A percentile compares a stretch with the other conserved stretches of the same genome.
Conservation (phyloP, 139 green algal genomes). For the Chlamydomonas sp. region DNA sequence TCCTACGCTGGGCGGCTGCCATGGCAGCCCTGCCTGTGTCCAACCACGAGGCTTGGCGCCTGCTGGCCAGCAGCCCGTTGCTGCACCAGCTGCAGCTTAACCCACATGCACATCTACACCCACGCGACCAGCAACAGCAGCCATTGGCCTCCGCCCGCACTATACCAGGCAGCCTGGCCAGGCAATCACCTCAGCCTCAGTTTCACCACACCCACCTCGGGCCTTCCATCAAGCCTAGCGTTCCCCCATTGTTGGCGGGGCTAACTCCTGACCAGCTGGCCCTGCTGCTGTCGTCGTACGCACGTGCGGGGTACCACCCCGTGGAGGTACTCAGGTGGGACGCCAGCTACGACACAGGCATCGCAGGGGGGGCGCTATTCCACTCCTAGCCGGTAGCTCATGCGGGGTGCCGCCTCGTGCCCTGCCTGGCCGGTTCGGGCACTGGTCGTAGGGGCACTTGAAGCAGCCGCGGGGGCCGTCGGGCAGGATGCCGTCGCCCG, state of each 20-base stretch:
- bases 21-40: background rate
- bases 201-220: too few species aligned
- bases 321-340: conserved; percentile 19
- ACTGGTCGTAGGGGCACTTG: too few species aligned
- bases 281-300: background rate
- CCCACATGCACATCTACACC: too few species aligned
- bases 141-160: too few species aligned
- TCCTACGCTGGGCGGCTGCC: background rate
- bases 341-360: background rate
- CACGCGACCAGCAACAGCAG: too few species aligned
- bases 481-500: too few species aligned
- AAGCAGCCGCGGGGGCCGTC: too few species aligned
- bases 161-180: too few species aligned
- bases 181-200: background rate
- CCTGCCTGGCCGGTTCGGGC: too few species aligned
- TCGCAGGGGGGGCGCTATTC: too few species aligned
- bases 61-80: background rate
- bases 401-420: background rate
- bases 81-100: background rate
- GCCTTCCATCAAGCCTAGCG: too few species aligned
- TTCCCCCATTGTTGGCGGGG: background rate
- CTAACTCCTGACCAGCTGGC: background rate
- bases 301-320: conserved; percentile 22
- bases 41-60: conserved; percentile 32
- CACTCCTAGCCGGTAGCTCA: too few species aligned